A percentile compares a stretch with the other conserved stretches of the same genome.
These are phyloP conservation scores for Aspergillus proliferans DNA, from an alignment of 2,329 filamentous ascomycete species.

Conservation along the genomic window DNA sequence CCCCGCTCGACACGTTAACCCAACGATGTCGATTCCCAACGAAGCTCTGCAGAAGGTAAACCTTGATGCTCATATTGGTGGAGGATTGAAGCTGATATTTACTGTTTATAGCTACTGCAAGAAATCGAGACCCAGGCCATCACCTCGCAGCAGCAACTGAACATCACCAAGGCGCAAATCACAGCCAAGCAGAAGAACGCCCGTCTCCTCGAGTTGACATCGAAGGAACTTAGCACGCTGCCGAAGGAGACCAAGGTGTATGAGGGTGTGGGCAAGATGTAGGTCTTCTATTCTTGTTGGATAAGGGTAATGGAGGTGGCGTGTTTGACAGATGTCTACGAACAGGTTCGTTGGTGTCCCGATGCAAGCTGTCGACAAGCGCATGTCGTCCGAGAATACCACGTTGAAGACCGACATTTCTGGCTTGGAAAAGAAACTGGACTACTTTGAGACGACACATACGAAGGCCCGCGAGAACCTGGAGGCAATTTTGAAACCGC, in stretches of 20 bases:
- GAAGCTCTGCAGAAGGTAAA: constrained; percentile 86
- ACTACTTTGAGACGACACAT: constrained; percentile 90
- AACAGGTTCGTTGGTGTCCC: constrained; percentile 80
- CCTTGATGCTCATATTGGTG: neutral
- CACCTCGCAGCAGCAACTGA: constrained; percentile 86
- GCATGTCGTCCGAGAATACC: constrained; percentile 68
- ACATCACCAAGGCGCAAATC: constrained; percentile 77
- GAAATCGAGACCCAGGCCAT: constrained; percentile 90
- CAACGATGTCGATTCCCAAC: constrained; percentile 80
- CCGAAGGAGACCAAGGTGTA: constrained; percentile 75
- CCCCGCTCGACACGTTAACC: too few relatives aligned
- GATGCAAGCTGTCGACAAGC: constrained; percentile 64
- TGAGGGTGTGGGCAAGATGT: constrained; percentile 98
- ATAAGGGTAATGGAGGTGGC: neutral
- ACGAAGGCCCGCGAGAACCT: constrained; percentile 91
- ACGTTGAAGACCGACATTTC: constrained; percentile 71
- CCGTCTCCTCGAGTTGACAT: constrained; percentile 80
- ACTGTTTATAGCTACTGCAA: constrained; percentile 62
- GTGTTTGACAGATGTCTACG: constrained; percentile 4
- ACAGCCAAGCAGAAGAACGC: constrained; percentile 79
- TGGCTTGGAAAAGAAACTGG: constrained; percentile 77
- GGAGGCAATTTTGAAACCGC: constrained; percentile 71
- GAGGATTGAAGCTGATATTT: neutral
- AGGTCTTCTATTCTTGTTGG: constrained; percentile 26
- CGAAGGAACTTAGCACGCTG: constrained; percentile 72